These are phyloP conservation scores for Mycena indigotica DNA, from an alignment of 768 basidiomycete species.

Conservation along the genomic window DNA sequence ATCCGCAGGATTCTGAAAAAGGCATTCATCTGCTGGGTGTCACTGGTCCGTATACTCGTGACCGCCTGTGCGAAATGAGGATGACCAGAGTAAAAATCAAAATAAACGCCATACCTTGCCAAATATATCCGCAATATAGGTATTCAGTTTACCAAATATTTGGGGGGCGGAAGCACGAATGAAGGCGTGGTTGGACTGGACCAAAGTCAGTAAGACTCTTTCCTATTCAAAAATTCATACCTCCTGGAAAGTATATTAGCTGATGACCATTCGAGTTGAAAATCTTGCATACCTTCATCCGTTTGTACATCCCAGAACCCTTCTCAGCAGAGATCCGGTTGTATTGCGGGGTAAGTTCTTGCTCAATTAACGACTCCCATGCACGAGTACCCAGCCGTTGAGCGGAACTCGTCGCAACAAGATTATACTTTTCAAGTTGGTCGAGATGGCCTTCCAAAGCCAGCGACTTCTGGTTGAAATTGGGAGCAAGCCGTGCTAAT, in stretches of 20 bases:
- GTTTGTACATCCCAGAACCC: conserved; percentile 19
- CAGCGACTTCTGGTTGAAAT: not conserved
- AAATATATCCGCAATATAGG: not conserved
- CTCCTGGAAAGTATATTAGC: not conserved
- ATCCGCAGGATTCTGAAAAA: not conserved
- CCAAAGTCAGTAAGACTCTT: no score
- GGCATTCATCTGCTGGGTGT: not conserved
- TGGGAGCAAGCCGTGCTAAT: not conserved
- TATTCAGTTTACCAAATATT: conserved; percentile 1
- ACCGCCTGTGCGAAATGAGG: not conserved
- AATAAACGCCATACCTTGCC: no score
- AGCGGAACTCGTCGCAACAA: not conserved
- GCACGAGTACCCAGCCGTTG: conserved; percentile 13
- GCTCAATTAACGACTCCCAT: conserved; percentile 13
- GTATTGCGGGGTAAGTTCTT: conserved; percentile 7
- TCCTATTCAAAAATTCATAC: not conserved
- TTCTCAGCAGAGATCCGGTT: conserved; percentile 1
- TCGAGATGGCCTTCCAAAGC: conserved; percentile 3
- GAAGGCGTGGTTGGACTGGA: not conserved
- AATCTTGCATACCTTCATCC: conserved; percentile 18
- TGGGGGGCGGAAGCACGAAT: not conserved
- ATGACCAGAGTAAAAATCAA: no score
- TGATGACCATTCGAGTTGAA: no score
- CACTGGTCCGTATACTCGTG: not conserved
- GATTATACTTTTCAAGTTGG: not conserved